These are phyloP conservation scores for Populus hybrid DNA, from an alignment of 441 rosid genomes.

Conservation along the genomic window DNA sequence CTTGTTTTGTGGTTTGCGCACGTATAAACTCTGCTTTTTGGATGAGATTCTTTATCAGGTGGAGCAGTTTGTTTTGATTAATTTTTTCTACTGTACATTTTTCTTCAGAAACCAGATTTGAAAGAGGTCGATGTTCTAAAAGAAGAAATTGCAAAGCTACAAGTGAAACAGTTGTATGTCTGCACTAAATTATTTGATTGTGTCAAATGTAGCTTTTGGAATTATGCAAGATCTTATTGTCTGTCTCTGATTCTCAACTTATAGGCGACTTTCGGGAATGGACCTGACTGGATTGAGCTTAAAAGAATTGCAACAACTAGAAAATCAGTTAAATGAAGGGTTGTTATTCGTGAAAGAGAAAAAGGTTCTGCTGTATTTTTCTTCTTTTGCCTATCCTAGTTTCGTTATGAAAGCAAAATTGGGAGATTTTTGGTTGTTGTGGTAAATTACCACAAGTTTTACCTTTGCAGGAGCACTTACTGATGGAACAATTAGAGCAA, in stretches of 20 bases:
- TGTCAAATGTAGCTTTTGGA: neutral
- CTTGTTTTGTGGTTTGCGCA: too few species aligned
- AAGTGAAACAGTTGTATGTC: conserved; percentile 64
- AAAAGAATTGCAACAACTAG: conserved; percentile 76
- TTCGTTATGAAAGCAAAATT: conserved; percentile 1
- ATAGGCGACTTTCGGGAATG: conserved; percentile 64
- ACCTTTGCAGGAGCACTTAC: conserved; percentile 60
- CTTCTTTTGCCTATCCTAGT: neutral
- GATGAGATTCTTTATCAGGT: neutral
- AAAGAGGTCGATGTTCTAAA: conserved; percentile 53
- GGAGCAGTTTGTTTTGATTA: neutral
- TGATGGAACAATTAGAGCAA: conserved; percentile 70
- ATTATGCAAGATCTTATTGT: conserved; percentile 1
- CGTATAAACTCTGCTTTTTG: neutral
- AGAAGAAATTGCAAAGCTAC: conserved; percentile 67
- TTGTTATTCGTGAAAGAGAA: conserved; percentile 65
- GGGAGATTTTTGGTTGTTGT: neutral
- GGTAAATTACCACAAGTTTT: conserved; percentile 12
- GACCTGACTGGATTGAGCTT: conserved; percentile 57
- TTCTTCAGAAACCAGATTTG: conserved; percentile 44
- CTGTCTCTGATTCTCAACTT: conserved; percentile 14
- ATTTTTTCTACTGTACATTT: conserved; percentile 1
- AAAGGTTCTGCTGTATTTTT: conserved; percentile 42
- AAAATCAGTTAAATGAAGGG: conserved; percentile 60
- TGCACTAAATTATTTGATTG: conserved; percentile 16